These are phyloP conservation scores for Kazachstania psychrophila DNA, from an alignment of 805 yeast species.

Conservation along the genomic window DNA sequence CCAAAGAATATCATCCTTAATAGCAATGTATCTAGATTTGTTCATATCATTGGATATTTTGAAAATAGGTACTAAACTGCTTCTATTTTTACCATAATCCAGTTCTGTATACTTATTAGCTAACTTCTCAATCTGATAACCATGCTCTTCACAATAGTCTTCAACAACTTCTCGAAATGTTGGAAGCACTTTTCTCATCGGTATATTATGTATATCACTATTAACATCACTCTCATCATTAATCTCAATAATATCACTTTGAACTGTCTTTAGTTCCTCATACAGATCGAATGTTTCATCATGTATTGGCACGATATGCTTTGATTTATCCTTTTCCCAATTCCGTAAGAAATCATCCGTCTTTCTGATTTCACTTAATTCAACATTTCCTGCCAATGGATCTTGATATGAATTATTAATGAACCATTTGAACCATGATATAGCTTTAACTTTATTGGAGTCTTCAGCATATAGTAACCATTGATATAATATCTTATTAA, in stretches of 20 bases:
- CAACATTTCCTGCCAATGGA: not conserved
- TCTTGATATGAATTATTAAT: slow-evolving; percentile 11
- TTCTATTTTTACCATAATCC: slow-evolving; percentile 23
- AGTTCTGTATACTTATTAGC: slow-evolving; percentile 12
- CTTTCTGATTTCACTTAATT: slow-evolving; percentile 1
- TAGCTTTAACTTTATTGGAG: slow-evolving; percentile 4
- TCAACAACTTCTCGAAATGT: slow-evolving; percentile 60
- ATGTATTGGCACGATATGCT: slow-evolving; percentile 10
- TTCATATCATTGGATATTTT: slow-evolving; percentile 6
- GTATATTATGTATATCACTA: slow-evolving; percentile 28
- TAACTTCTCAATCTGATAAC: slow-evolving; percentile 28
- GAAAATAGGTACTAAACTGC: slow-evolving; percentile 19
- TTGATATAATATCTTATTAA: slow-evolving; percentile 17
- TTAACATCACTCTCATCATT: not conserved
- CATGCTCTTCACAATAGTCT: slow-evolving; percentile 45
- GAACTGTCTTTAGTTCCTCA: slow-evolving; percentile 3
- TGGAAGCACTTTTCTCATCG: slow-evolving; percentile 31
- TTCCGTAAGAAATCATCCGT: slow-evolving; percentile 8
- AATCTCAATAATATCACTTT: not conserved
- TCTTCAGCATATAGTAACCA: slow-evolving; percentile 16
- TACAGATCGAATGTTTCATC: slow-evolving; percentile 15
- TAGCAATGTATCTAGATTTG: slow-evolving; percentile 27
- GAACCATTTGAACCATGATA: slow-evolving; percentile 18
- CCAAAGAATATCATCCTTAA: slow-evolving; percentile 62
- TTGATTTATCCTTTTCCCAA: slow-evolving; percentile 1